phyloP scores from a whole-genome alignment of 2,329 filamentous ascomycete species.

The Macrophomina phaseolina region DNA sequence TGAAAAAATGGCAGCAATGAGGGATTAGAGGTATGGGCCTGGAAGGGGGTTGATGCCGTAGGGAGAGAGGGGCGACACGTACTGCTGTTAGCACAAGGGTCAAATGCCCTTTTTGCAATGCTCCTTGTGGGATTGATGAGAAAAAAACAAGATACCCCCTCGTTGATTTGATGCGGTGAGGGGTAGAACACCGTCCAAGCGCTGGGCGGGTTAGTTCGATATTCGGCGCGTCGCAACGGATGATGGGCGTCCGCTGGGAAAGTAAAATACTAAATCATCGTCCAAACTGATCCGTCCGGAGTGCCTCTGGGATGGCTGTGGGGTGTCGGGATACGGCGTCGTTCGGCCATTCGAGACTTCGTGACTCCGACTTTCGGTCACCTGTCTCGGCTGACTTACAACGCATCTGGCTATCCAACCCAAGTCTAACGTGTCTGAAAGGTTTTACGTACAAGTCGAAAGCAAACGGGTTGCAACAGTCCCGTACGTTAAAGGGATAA shows the following conservation, averaged over 20 bases:
- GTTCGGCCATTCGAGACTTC: too few species aligned
- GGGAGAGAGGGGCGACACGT: neutral
- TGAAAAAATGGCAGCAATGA: neutral
- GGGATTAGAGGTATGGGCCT: neutral
- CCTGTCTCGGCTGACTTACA: too few species aligned
- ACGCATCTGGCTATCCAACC: too few species aligned
- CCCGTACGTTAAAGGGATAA: too few species aligned
- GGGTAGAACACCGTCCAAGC: constrained; percentile 11
- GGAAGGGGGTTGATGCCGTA: neutral
- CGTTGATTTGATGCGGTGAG: constrained; percentile 2
- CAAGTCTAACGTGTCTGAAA: too few species aligned
- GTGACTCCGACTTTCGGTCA: too few species aligned
- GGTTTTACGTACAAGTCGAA: too few species aligned
- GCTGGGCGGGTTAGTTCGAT: constrained; percentile 9
- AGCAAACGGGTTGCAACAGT: too few species aligned
- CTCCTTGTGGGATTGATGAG: constrained; percentile 6
- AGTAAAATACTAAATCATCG: constrained; percentile 11
- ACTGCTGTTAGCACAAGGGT: constrained; percentile 15
- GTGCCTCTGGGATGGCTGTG: neutral
- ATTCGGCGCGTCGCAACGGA: neutral
- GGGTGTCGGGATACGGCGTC: too few species aligned
- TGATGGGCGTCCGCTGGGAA: constrained; percentile 2
- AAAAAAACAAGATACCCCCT: constrained; percentile 15
- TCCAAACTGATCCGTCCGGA: neutral
- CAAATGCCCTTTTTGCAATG: constrained; percentile 6